Evolutionary conservation across 202 grass and related monocot genomes (phyloP).

Genomic region (Miscanthus sacchariflorus): DNA sequence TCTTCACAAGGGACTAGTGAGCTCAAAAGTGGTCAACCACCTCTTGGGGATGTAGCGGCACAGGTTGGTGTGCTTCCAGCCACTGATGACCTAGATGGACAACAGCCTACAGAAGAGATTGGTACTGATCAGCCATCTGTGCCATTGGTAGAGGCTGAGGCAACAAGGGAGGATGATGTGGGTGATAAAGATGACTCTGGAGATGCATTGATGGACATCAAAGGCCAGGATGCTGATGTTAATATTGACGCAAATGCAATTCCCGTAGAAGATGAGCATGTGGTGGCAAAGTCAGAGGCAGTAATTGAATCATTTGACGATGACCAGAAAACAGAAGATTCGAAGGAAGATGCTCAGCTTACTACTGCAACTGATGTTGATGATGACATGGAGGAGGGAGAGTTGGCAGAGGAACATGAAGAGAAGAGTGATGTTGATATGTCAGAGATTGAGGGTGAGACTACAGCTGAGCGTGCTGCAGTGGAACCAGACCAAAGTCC

Average conservation of each 20-base stretch:
- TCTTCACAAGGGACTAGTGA: slow-evolving; percentile 54
- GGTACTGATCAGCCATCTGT: slow-evolving; percentile 63
- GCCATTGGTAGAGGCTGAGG: slow-evolving; percentile 53
- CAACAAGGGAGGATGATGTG: slow-evolving; percentile 60
- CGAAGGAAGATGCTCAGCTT: slow-evolving; percentile 60
- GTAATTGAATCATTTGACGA: slow-evolving; percentile 56
- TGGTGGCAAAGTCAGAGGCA: slow-evolving; percentile 49
- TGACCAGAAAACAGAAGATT: slow-evolving; percentile 51
- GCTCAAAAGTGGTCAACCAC: slow-evolving; percentile 42
- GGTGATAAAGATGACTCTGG: slow-evolving; percentile 68
- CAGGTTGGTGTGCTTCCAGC: slow-evolving; percentile 45
- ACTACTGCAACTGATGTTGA: slow-evolving; percentile 54
- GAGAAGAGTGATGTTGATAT: slow-evolving; percentile 65
- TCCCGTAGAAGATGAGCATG: slow-evolving; percentile 42
- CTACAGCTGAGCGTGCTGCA: slow-evolving; percentile 45
- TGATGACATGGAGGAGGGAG: slow-evolving; percentile 89
- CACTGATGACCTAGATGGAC: slow-evolving; percentile 59
- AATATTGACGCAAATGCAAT: slow-evolving; percentile 39
- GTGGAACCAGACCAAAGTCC: slow-evolving; percentile 57
- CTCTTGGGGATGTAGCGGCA: slow-evolving; percentile 47
- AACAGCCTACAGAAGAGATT: slow-evolving; percentile 65
- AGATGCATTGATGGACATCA: slow-evolving; percentile 42
- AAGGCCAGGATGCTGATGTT: slow-evolving; percentile 53
- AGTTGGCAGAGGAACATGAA: slow-evolving; percentile 77
- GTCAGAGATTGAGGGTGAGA: slow-evolving; percentile 60